Evolutionary conservation across 2,329 filamentous ascomycete genomes (phyloP), one percentile per base, ranked within the genome.

Genomic region (Colletotrichum plurivorum): DNA sequence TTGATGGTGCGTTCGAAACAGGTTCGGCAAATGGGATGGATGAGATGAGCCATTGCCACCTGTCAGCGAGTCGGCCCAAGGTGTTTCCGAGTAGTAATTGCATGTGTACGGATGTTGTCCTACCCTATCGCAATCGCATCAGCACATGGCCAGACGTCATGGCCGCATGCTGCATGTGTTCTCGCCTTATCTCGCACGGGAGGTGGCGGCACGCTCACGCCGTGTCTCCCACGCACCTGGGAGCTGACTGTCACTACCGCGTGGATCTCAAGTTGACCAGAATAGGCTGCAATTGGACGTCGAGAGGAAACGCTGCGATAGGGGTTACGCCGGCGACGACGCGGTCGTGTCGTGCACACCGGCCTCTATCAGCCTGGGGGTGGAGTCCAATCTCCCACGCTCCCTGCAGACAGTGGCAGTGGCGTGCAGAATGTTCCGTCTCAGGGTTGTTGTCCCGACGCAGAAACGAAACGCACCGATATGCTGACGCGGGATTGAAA

Each of bases 1-100:
- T 49, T 60, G 61, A 65, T 55, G 60, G 66, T 43, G 54, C 13
- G 61, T 60, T 60, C 61, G 66, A 65, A 65, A 60, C 54, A 45
- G 22, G 55, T 15, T 45, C 46, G 54, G 53, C 60, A 58, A 58
- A 68, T 64, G 48, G 46, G 54, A 64, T 48, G 60, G 53, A 53
- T 53, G 60, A 15, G 43, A 18, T 10, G 43, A 52, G 22, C 55
- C 20, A 48, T 54, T n/a, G 60, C 53, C 48, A 63, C 58, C 45
- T 54, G 48, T 61, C 39, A 36, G 10, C 31, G 54, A n/a, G 41
- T 46, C 63, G 57, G 63, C 55, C 43, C 39, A 48, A 13, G 36
- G 12, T 63, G 45, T 58, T 52, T 67, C 57, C 57, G 49, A 41
- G 16, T 18, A 31, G 27, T 41, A 22, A 58, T 31, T 9, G 31